Base-by-base conservation (phyloP, 23 red algal genomes). In the Gracilaria domingensis region DNA sequence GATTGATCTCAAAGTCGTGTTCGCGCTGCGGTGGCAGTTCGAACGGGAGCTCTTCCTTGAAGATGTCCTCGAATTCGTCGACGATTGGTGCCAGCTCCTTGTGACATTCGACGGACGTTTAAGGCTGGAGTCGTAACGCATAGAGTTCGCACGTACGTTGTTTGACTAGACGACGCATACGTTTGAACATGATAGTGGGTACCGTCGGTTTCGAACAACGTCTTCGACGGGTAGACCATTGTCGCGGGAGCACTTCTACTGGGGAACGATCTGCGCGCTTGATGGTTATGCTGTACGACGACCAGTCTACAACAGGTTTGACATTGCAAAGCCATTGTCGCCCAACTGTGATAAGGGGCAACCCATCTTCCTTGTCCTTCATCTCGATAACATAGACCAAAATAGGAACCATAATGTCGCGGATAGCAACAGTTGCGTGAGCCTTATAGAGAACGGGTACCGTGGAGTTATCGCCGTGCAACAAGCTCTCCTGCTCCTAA, bases 1-100 rank as follows among this genome's bases (percentile, higher is more conserved):
- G 24, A 21, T 80, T 89, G 75, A 89, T 89, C 44, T 89, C 86
- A 50, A 89, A 89, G 8, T 64, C 35, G 9, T 12, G 33, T 44
- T 62, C 56, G 8, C 86, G 44, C 8, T 66, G 40, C 25, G 71
- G 75, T 25, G 49, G 86, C 0, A 79, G 71, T 39, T 65, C 53
- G n/a, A 66, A 2, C 17, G 51, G 72, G 30, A 89, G 39, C 20
- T 89, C 59, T 74, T 79, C 70, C 32, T 36, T 44, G 32, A 80
- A 89, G 50, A 89, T 0, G 58, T 69, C 83, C 25, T 28, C 36
- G 0, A 54, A 55, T 57, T 87, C 83, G 3, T 73, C 32, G 53
- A 83, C 50, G 4, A 39, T 66, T 2, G 35, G 4, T 49, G 57
- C 38, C 0, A 66, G 61, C 54, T 38, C 57, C 20, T 56, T n/a